These are phyloP conservation scores for Colletotrichum tofieldiae DNA, from an alignment of 2,329 filamentous ascomycete species.

Conservation along the genomic window DNA sequence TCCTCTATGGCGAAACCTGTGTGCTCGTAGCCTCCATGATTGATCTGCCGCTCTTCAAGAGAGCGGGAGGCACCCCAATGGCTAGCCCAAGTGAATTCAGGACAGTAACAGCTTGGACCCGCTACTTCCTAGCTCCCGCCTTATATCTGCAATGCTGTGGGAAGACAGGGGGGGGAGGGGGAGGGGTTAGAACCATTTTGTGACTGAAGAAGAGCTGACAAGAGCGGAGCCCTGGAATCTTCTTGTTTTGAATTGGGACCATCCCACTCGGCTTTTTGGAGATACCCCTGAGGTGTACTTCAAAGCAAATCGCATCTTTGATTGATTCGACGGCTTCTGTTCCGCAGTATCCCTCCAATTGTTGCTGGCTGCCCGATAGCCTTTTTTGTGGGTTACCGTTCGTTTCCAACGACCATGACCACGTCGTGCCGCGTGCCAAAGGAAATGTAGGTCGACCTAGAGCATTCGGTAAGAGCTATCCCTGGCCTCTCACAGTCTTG, in stretches of 20 bases:
- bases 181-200: neutral
- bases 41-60: too few species aligned
- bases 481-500: neutral
- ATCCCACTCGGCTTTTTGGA: conserved; percentile 13
- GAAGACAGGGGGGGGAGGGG: too few species aligned
- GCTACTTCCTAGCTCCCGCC: conserved; percentile 14
- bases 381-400: conserved; percentile 2
- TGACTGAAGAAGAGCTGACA: neutral
- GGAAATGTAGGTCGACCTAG: neutral
- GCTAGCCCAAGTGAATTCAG: too few species aligned
- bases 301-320: neutral
- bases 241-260: neutral
- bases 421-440: neutral
- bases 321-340: neutral
- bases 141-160: neutral
- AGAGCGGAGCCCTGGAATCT: conserved; percentile 1
- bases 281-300: neutral
- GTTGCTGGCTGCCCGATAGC: neutral
- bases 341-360: conserved; percentile 1
- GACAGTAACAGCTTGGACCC: neutral
- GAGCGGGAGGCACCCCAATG: neutral
- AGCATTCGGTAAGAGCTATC: neutral
- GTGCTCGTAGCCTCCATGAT: too few species aligned
- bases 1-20: too few species aligned
- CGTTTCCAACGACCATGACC: neutral